phyloP scores from a whole-genome alignment of 2,329 filamentous ascomycete genomes.

The Blumeriella jaapii region DNA sequence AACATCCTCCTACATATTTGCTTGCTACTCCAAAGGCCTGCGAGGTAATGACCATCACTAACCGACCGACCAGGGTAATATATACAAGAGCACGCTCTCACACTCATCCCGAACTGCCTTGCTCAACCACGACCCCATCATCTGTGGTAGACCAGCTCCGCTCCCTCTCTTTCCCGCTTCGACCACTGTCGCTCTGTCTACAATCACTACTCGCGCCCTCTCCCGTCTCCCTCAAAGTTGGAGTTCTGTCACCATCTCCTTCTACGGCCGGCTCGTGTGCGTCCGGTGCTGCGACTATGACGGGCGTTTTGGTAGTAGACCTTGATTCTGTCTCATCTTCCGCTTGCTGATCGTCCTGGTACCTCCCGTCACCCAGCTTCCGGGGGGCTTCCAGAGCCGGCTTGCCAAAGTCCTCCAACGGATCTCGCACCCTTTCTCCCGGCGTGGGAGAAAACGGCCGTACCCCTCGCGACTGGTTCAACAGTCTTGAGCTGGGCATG shows the following conservation, averaged over 20 bases:
- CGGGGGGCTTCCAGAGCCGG: background rate
- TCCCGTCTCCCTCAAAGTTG: constrained; percentile 3
- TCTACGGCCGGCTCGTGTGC: constrained; percentile 3
- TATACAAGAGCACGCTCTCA: constrained; percentile 1
- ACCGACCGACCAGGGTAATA: constrained; percentile 13
- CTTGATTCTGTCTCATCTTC: constrained; percentile 8
- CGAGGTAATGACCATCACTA: too few relatives aligned
- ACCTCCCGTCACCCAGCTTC: constrained; percentile 1
- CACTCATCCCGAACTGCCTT: constrained; percentile 1
- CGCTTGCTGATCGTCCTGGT: constrained; percentile 6
- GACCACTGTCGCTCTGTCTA: constrained; percentile 1
- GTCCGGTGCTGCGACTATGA: constrained; percentile 3
- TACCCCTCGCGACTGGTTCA: constrained; percentile 41
- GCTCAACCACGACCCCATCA: constrained; percentile 20
- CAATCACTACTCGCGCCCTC: constrained; percentile 12
- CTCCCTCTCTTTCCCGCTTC: constrained; percentile 14
- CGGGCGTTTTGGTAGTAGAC: constrained; percentile 10
- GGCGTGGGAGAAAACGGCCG: constrained; percentile 46
- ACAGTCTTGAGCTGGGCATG: constrained; percentile 19
- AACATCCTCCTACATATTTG: background rate
- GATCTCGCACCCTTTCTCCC: constrained; percentile 15
- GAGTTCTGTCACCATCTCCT: background rate
- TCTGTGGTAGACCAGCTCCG: constrained; percentile 25
- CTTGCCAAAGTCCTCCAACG: constrained; percentile 11
- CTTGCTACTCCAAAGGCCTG: too few relatives aligned